phyloP scores from a whole-genome alignment of 495 filamentous ascomycete species.

The Penicillium paxilli region DNA sequence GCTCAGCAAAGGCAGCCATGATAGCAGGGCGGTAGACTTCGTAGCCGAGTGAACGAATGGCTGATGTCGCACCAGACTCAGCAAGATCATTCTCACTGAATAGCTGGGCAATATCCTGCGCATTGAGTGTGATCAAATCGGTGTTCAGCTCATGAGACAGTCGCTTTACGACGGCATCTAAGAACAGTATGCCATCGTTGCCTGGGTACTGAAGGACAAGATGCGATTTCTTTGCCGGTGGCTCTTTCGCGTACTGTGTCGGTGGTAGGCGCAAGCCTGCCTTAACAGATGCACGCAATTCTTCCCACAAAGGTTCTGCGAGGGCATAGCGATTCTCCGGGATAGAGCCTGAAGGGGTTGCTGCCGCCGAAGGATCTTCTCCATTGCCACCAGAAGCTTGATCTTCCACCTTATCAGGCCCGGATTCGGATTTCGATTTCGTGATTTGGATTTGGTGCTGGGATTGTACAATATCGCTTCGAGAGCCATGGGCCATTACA shows the following conservation, averaged over 20 bases:
- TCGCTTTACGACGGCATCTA: slow-evolving; percentile 58
- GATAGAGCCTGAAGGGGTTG: slow-evolving; percentile 2
- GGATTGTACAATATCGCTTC: slow-evolving; percentile 1
- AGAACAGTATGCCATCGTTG: slow-evolving; percentile 53
- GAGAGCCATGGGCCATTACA: slow-evolving; percentile 20
- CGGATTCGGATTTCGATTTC: slow-evolving; percentile 9
- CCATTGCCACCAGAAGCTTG: slow-evolving; percentile 25
- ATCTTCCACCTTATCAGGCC: background rate
- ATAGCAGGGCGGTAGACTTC: slow-evolving; percentile 47
- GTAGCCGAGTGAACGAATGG: slow-evolving; percentile 65
- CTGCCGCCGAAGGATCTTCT: slow-evolving; percentile 15
- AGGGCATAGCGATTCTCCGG: slow-evolving; percentile 36
- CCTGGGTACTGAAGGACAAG: slow-evolving; percentile 66
- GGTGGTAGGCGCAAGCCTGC: slow-evolving; percentile 42
- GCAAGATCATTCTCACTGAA: slow-evolving; percentile 67
- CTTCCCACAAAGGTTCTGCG: slow-evolving; percentile 39
- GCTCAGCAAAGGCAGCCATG: slow-evolving; percentile 33
- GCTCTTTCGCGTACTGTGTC: slow-evolving; percentile 43
- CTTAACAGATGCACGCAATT: slow-evolving; percentile 40
- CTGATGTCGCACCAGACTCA: slow-evolving; percentile 35
- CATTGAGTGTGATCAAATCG: slow-evolving; percentile 77
- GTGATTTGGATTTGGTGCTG: slow-evolving; percentile 31
- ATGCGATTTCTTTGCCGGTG: slow-evolving; percentile 60
- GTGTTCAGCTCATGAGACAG: slow-evolving; percentile 62
- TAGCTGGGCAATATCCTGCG: slow-evolving; percentile 78